A percentile compares a stretch with the other conserved stretches of the same genome.
Conservation (phyloP, 768 basidiomycete species). For the Russula virescens region DNA sequence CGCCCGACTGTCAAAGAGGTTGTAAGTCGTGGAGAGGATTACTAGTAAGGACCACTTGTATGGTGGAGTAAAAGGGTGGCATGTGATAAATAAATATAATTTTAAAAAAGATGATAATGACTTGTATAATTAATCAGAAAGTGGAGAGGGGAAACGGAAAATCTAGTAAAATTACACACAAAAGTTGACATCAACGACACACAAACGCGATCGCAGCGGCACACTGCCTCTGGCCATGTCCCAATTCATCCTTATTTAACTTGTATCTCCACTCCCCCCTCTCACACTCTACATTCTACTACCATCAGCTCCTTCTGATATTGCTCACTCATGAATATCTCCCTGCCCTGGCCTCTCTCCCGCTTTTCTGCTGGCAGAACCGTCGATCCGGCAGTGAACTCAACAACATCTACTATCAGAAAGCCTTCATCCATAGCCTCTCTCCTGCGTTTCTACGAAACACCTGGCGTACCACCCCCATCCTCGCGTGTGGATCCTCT, state of each 20-base stretch:
- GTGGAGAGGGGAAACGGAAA: too few relatives aligned
- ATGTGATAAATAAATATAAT: slow-evolving; percentile 12
- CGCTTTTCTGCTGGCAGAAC: slow-evolving; percentile 13
- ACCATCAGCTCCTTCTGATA: too few relatives aligned
- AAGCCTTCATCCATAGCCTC: slow-evolving; percentile 14
- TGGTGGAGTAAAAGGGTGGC: background rate
- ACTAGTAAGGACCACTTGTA: slow-evolving; percentile 33
- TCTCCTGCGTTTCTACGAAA: slow-evolving; percentile 45
- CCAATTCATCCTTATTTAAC: slow-evolving; percentile 1
- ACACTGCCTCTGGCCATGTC: background rate
- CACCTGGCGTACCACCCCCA: slow-evolving; percentile 63
- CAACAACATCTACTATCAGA: slow-evolving; percentile 7
- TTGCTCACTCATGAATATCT: slow-evolving; percentile 11
- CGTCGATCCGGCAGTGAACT: background rate
- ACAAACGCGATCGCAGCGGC: background rate
- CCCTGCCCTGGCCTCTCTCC: slow-evolving; percentile 28
- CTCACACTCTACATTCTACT: background rate
- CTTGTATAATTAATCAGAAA: background rate
- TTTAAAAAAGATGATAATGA: background rate
- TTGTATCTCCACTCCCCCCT: background rate
- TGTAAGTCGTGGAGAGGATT: slow-evolving; percentile 80
- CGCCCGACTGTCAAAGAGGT: slow-evolving; percentile 83
- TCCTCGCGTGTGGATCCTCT: slow-evolving; percentile 67
- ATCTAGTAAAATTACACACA: background rate
- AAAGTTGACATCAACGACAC: background rate